Percentiles rank a stretch among this genome's conserved stretches.
phyloP scores from a whole-genome alignment of 164 flowering plant genomes.

The Liquidambar formosana region DNA sequence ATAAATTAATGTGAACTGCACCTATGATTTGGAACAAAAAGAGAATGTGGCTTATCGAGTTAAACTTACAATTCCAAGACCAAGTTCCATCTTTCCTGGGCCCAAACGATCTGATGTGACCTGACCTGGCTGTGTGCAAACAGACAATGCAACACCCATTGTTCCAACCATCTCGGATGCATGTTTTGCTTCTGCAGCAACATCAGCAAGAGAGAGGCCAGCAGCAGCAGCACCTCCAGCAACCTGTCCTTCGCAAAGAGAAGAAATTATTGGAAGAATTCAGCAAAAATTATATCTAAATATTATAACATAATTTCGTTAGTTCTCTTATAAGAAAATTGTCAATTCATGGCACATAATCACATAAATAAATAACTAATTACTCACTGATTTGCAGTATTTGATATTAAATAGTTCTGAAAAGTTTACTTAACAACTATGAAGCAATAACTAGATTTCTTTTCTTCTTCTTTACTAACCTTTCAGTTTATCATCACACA shows the following conservation, averaged over 20 bases:
- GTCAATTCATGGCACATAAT: no score
- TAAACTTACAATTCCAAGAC: conserved; percentile 89
- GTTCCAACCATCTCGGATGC: conserved; percentile 95
- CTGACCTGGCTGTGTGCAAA: conserved; percentile 89
- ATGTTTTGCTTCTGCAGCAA: conserved; percentile 82
- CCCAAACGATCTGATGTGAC: conserved; percentile 83
- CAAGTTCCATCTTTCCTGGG: conserved; percentile 96
- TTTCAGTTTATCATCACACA: no score
- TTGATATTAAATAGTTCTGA: no score
- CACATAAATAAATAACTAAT: no score
- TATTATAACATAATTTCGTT: no score
- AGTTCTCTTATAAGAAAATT: no score
- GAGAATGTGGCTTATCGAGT: not conserved
- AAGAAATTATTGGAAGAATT: not conserved
- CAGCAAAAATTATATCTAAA: not conserved
- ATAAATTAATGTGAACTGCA: not conserved
- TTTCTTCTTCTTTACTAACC: no score
- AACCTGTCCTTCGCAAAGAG: conserved; percentile 36
- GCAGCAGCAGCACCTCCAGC: conserved; percentile 96
- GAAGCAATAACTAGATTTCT: no score
- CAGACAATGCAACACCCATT: conserved; percentile 95
- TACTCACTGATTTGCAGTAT: no score
- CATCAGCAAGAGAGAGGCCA: conserved; percentile 80
- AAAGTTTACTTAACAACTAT: no score
- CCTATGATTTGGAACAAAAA: not conserved